These are phyloP conservation scores for Phlebiopsis flavidoalba DNA, from an alignment of 768 basidiomycete genomes.

Conservation along the genomic window DNA sequence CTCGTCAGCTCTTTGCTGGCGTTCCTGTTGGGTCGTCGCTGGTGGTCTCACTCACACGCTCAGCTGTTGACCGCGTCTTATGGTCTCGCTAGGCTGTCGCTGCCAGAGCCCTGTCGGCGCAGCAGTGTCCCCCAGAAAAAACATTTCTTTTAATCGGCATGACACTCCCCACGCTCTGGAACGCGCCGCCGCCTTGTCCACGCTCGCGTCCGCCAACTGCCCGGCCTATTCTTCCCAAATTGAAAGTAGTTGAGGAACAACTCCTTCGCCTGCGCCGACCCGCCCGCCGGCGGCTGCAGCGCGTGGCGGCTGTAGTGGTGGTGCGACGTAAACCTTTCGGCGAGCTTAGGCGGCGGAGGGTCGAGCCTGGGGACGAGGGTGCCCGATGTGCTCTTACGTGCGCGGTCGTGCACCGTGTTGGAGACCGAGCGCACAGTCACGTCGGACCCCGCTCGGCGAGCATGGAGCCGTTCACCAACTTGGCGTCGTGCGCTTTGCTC, in stretches of 20 bases:
- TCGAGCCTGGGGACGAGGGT: constrained; percentile 14
- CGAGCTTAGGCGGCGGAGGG: constrained; percentile 13
- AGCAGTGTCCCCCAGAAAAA: too few relatives aligned
- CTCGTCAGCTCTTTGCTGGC: too few relatives aligned
- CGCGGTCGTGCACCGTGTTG: constrained; percentile 71
- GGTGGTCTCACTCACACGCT: too few relatives aligned
- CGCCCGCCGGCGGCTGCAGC: constrained; percentile 10
- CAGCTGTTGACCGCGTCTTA: too few relatives aligned
- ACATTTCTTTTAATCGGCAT: background rate
- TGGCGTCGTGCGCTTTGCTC: constrained; percentile 52
- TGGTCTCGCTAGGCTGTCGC: too few relatives aligned
- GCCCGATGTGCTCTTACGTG: constrained; percentile 36
- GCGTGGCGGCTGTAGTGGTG: constrained; percentile 27
- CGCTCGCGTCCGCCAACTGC: constrained; percentile 54
- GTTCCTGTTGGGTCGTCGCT: too few relatives aligned
- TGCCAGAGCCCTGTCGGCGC: too few relatives aligned
- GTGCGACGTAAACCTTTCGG: constrained; percentile 19
- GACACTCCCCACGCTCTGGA: constrained; percentile 24
- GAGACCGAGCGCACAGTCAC: constrained; percentile 77
- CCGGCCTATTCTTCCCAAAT: constrained; percentile 88
- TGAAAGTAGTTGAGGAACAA: constrained; percentile 95
- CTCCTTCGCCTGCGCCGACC: constrained; percentile 57
- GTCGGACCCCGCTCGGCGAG: constrained; percentile 38
- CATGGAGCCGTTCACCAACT: constrained; percentile 49
- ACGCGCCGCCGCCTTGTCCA: constrained; percentile 33